phyloP scores from a whole-genome alignment of 306 rosid species.

The Aeschynomene evenia region DNA sequence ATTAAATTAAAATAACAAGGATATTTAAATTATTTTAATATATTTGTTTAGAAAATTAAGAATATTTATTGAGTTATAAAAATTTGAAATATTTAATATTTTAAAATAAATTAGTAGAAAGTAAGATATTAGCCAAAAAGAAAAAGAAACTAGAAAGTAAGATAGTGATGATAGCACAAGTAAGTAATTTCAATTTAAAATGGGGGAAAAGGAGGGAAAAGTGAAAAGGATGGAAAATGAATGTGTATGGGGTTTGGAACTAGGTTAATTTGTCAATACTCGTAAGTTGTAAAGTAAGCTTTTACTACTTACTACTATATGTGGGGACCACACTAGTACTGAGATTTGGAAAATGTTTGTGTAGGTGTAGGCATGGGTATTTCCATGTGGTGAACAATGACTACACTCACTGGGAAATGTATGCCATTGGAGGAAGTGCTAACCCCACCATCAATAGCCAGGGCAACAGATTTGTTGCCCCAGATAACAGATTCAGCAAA shows the following conservation, averaged over 20 bases:
- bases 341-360: conserved; percentile 27
- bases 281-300: not conserved
- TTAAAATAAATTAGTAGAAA: no score
- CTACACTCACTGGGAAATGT: conserved; percentile 99
- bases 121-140: no score
- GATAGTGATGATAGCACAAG: no score
- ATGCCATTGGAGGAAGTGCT: conserved; percentile 98
- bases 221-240: not conserved
- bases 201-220: not conserved
- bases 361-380: conserved; percentile 94
- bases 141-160: no score
- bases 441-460: conserved; percentile 92
- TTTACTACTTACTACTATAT: no score
- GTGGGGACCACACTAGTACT: conserved; percentile 22
- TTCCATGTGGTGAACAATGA: conserved; percentile 99
- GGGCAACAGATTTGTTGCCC: conserved; percentile 92
- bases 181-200: not conserved
- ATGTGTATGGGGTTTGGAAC: not conserved
- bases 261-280: not conserved
- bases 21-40: no score
- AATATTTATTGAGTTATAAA: no score
- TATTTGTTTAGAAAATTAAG: no score
- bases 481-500: conserved; percentile 75
- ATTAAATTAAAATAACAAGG: no score
- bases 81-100: no score